Evolutionary conservation across 495 filamentous ascomycete genomes (phyloP), one percentile per base, ranked within the genome.

Genomic region (Neurospora intermedia): DNA sequence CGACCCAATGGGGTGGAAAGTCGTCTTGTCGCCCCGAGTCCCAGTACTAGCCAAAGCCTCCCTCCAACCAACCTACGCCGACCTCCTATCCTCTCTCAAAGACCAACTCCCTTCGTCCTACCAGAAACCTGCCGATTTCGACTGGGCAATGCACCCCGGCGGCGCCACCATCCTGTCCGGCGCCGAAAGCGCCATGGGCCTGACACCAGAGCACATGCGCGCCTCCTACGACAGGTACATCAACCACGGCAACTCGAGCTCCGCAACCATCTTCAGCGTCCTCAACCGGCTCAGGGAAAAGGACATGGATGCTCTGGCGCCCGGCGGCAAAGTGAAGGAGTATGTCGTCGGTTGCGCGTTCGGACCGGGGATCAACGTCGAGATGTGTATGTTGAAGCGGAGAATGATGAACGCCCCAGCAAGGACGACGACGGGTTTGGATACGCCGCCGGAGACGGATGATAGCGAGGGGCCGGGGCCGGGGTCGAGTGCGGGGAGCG

Each of bases 91-190:
- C 35, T 80, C 78, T 0, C 70, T 88, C 7, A 78, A 80, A 7
- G 77, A 80, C 39, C 73, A 78, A 6, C 78, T 89, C 6, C 83
- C 84, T 8, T 77, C 78, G 27, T 69, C 77, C 18, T 85, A 86
- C 75, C 77, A 76, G 70, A 70, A 46, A 2, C 81, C 88, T 1
- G 69, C 77, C 0, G 88, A 89, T 70, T 90, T 91, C 71, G 89
- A 92, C 79, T 92, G 90, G 90, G 90, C 89, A 1, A 83, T 91
- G 74, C 90, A 92, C 76, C 90, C 90, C 0, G 90, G 90, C 6
- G 90, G 90, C 42, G 78, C 86, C 18, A 88, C 89, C 10, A 91
- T 92, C 71, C 83, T 91, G 15, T 86, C 88, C 7, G 87, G 88
- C 8, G 87, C 89, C 2, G 86, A 91, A 77, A 79, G 80, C 45